Base-by-base conservation (phyloP, 2,329 filamentous ascomycete genomes). In the Ceratocystis variospora region DNA sequence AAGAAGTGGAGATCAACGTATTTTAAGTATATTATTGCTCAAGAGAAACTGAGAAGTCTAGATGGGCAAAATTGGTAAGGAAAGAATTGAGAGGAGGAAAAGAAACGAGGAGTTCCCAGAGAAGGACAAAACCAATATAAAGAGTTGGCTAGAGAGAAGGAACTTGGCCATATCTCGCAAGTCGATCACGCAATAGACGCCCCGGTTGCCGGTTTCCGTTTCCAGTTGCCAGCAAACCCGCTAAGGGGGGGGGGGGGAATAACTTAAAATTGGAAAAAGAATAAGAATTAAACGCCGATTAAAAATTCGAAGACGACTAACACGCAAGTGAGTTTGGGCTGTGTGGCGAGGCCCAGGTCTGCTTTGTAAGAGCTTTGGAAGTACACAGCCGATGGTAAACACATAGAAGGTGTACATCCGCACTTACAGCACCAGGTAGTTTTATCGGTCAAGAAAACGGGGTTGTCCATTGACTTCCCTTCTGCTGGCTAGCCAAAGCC, bases 141-240 rank as follows among this genome's bases (percentile, higher is more conserved):
- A 57, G 53, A 57, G 15, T 25, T 31, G 28, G 19, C 22, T 25
- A n/a, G 12, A 25, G 17, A 48, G 61, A 63, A 63, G 61, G 61
- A 48, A 41, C 44, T 48, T 62, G 28, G 19, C 37, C 22, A 28
- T 45, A 45, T 46, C 25, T 45, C 44, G 19, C 25, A 25, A 48
- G 41, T 46, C 61, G 61, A 63, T 63, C 61, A 63, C 61, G 61
- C 61, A 63, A 63, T 63, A 63, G 44, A 33, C 6, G 53, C 10
- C 44, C 45, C 53, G 62, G 44, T 48, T 64, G 55, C 61, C 50
- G 61, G 28, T 31, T 31, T 55, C 50, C 50, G 50, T 28, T 55
- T 55, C 50, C 12, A 55, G 22, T 55, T 15, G n/a, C 50, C 22
- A 55, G 2, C 50, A 31, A 55, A 31, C 37, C 12, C 37, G 12